These are phyloP conservation scores for Canariomyces notabilis DNA, from an alignment of 2,329 filamentous ascomycete genomes.

Conservation along the genomic window DNA sequence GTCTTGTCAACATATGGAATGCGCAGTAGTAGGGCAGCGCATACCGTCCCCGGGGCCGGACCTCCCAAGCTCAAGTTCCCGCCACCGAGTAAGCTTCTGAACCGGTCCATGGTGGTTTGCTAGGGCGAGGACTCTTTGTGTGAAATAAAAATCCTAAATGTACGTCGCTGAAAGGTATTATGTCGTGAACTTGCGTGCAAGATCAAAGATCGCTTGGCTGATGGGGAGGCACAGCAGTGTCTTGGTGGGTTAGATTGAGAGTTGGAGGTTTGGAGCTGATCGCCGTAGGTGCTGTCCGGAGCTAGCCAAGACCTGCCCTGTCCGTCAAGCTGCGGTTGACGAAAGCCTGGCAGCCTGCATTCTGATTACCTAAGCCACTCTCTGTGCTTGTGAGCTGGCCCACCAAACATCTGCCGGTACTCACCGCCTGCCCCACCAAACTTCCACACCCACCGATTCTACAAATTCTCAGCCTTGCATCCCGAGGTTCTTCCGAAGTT, in stretches of 20 bases:
- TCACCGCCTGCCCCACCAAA: not conserved
- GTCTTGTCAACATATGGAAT: not conserved
- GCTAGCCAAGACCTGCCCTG: constrained; percentile 17
- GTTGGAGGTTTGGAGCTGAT: constrained; percentile 12
- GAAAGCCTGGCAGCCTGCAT: constrained; percentile 29
- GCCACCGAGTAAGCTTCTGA: constrained; percentile 82
- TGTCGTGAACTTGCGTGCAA: no score
- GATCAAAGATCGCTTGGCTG: not conserved
- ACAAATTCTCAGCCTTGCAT: constrained; percentile 12
- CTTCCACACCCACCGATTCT: not conserved
- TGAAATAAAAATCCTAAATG: no score
- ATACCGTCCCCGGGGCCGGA: constrained; percentile 57
- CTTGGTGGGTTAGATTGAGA: no score
- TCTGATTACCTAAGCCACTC: constrained; percentile 19
- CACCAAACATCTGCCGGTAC: no score
- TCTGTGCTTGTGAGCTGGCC: not conserved
- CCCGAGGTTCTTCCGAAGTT: not conserved
- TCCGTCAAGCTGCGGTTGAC: constrained; percentile 24
- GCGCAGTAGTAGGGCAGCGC: constrained; percentile 25
- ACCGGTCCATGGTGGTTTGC: constrained; percentile 67
- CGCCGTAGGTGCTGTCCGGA: constrained; percentile 2
- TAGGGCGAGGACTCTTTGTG: not conserved
- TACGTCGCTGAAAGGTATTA: no score
- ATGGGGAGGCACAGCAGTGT: no score
- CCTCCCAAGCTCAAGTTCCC: constrained; percentile 60